Base-by-base conservation (phyloP, 495 filamentous ascomycete species). In the Viridothelium virens region DNA sequence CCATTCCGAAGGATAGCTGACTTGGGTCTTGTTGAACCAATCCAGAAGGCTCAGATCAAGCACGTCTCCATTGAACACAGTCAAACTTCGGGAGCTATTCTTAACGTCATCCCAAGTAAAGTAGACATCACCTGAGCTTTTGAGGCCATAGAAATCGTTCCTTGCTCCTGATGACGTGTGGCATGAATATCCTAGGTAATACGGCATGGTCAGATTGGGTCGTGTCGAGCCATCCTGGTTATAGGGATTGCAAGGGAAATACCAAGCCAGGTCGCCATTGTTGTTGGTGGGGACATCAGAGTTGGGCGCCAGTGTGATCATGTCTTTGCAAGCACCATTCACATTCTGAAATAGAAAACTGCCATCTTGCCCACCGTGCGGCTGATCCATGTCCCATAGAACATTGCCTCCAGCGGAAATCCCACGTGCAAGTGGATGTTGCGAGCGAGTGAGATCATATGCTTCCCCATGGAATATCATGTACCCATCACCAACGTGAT, bases 291-390 rank as follows among this genome's bases (percentile, higher is more conserved):
- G 92, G 11, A 99, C 86, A 70, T 89, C 87, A 2, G 93, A 93
- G 31, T 78, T 82, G 2, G 81, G 77, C 2, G 86, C 83, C 0
- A 81, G 77, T 2, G 83, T 96, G 72, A 99, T 96, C 5, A 97
- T 75, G 2, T 84, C 91, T 77, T 97, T 99, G 83, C 95, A 99
- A 63, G 89, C 90, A 18, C 94, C 95, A 71, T 99, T 99, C 74
- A 99, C 95, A 71, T 97, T 94, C 75, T 99, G 95, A 78, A 99
- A 99, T 71, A 97, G 79, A 76, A 99, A 99, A 72, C 92, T 97
- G 59, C 89, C 92, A 75, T 99, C 95, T 72, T 89, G 81, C 0
- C 92, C 95, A 56, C 87, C 91, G 75, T 92, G 86, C 73, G 89
- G 89, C 65, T 84, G 79, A 0, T 87, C 86, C 3, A 96, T 77